A percentile compares a stretch with the other conserved stretches of the same genome.
These are phyloP conservation scores for Sugiyamaella smithiae DNA, from an alignment of 805 yeast species.

Conservation along the genomic window DNA sequence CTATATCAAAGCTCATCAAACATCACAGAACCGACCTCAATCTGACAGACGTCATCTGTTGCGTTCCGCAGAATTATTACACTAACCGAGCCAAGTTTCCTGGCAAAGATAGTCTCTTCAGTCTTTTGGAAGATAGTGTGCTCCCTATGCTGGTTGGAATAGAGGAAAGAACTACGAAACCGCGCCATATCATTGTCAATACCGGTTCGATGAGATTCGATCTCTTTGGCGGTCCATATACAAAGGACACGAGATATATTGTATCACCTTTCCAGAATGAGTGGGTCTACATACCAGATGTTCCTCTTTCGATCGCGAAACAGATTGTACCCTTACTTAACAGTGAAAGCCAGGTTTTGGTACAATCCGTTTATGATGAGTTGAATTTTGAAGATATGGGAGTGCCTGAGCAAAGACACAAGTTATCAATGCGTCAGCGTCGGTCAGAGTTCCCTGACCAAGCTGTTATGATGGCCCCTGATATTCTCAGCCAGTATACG, in stretches of 20 bases:
- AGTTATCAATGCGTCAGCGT: background rate
- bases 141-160: constrained; percentile 39
- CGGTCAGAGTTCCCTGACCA: background rate
- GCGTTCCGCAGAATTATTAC: constrained; percentile 63
- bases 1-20: constrained; percentile 45
- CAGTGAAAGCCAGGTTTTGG: constrained; percentile 45
- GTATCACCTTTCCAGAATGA: constrained; percentile 81
- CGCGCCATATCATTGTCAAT: constrained; percentile 63
- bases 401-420: constrained; percentile 15
- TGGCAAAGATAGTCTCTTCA: constrained; percentile 54
- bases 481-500: background rate
- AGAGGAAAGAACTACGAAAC: constrained; percentile 31
- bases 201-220: constrained; percentile 90
- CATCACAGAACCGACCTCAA: constrained; percentile 47
- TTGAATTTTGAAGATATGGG: constrained; percentile 22
- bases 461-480: background rate
- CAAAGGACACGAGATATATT: constrained; percentile 72
- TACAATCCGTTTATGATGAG: background rate
- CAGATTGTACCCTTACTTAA: constrained; percentile 57
- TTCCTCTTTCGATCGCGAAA: constrained; percentile 59
- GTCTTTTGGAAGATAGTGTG: constrained; percentile 55
- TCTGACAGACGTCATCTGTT: constrained; percentile 57
- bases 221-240: constrained; percentile 78
- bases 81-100: constrained; percentile 65
- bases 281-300: constrained; percentile 63